These are phyloP conservation scores for Pseudognaphalium luteoalbum DNA, from an alignment of 129 eudicot species.

Conservation along the genomic window DNA sequence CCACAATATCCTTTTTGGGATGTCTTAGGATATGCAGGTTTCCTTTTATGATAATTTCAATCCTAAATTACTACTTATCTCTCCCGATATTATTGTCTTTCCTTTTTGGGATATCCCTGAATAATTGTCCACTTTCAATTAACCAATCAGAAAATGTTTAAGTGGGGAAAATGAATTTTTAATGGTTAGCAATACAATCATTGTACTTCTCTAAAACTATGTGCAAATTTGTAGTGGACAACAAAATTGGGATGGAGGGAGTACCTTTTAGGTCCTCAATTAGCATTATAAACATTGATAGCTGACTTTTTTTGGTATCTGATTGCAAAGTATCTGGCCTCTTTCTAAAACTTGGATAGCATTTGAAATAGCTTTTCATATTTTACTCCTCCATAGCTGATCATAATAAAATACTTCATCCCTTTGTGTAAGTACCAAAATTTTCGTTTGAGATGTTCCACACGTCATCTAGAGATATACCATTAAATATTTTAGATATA, in stretches of 20 bases:
- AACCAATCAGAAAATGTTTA: too few species aligned
- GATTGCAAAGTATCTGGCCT: background rate
- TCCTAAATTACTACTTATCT: background rate
- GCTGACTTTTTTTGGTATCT: background rate
- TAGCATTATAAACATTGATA: conserved; percentile 3
- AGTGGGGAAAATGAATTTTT: too few species aligned
- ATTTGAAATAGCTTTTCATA: background rate
- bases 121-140: too few species aligned
- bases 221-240: too few species aligned
- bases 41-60: background rate
- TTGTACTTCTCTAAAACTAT: too few species aligned
- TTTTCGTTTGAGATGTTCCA: background rate
- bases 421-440: background rate
- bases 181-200: too few species aligned
- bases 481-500: background rate
- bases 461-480: background rate
- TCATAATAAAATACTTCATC: background rate
- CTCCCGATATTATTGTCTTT: too few species aligned
- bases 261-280: background rate
- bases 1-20: background rate
- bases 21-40: background rate
- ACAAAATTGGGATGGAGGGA: too few species aligned
- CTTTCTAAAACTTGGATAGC: background rate
- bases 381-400: background rate
- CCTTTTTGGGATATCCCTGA: too few species aligned